Evolutionary conservation across 192 early-diverging fungal species (phyloP).

Genomic region (Phycomyces nitens): DNA sequence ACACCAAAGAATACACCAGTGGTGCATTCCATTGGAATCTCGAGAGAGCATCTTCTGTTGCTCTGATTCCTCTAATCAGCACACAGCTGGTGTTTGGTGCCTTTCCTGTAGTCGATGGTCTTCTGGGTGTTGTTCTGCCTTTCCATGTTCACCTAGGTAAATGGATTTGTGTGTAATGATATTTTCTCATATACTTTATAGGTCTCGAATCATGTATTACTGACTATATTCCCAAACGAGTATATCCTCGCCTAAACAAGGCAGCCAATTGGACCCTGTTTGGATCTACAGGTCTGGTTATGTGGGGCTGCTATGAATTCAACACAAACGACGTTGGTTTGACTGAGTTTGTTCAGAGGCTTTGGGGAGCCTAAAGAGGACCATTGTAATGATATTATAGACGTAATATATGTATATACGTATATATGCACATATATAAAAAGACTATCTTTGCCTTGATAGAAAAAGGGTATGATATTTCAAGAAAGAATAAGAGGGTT

Average conservation of each 20-base stretch:
- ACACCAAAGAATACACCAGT: conserved; percentile 17
- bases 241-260: conserved; percentile 58
- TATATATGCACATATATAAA: background rate
- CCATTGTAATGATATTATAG: no score
- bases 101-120: conserved; percentile 83
- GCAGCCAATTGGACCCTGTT: conserved; percentile 62
- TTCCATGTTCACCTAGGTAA: conserved; percentile 83
- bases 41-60: conserved; percentile 78
- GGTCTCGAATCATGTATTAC: conserved; percentile 46
- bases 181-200: background rate
- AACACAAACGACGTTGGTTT: conserved; percentile 96
- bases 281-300: conserved; percentile 61
- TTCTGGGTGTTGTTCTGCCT: conserved; percentile 86
- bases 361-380: conserved; percentile 76
- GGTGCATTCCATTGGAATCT: conserved; percentile 96
- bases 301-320: conserved; percentile 90
- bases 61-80: conserved; percentile 69
- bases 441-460: background rate
- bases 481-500: background rate
- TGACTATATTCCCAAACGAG: conserved; percentile 83
- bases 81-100: conserved; percentile 75
- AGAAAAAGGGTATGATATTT: background rate
- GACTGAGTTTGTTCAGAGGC: conserved; percentile 76
- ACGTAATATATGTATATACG: background rate
- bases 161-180: background rate